A percentile compares a stretch with the other conserved stretches of the same genome.
Conservation (phyloP, 345 rosid genomes). For the Gossypium australe region DNA sequence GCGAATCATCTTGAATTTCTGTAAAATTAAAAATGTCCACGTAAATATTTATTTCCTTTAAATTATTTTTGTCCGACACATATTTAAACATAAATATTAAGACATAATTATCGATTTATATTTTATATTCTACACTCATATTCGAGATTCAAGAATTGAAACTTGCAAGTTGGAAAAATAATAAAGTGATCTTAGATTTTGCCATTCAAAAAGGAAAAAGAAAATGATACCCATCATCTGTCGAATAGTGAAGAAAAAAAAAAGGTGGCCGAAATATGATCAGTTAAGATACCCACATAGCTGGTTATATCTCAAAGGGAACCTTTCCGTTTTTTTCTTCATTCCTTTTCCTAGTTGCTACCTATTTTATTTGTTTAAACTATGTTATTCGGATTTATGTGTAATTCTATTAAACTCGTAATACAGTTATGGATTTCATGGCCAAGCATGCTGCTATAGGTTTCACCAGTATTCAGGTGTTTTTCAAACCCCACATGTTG, state of each 20-base stretch:
- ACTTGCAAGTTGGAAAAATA: neutral
- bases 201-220: neutral
- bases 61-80: too few species aligned
- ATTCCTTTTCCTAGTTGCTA: neutral
- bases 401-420: neutral
- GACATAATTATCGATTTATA: too few species aligned
- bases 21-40: too few species aligned
- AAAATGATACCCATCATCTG: neutral
- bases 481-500: too few species aligned
- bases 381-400: neutral
- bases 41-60: too few species aligned
- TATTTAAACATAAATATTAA: too few species aligned
- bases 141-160: neutral
- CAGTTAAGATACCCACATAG: neutral
- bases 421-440: too few species aligned
- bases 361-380: neutral
- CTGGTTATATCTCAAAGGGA: neutral
- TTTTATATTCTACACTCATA: too few species aligned
- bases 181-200: neutral
- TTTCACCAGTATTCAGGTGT: too few species aligned
- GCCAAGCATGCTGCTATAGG: too few species aligned
- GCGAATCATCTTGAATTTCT: too few species aligned
- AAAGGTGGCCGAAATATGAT: neutral
- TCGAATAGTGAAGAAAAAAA: neutral
- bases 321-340: neutral